These are phyloP conservation scores for Tolypocladium endophyticum DNA, from an alignment of 2,329 filamentous ascomycete species.

Conservation along the genomic window DNA sequence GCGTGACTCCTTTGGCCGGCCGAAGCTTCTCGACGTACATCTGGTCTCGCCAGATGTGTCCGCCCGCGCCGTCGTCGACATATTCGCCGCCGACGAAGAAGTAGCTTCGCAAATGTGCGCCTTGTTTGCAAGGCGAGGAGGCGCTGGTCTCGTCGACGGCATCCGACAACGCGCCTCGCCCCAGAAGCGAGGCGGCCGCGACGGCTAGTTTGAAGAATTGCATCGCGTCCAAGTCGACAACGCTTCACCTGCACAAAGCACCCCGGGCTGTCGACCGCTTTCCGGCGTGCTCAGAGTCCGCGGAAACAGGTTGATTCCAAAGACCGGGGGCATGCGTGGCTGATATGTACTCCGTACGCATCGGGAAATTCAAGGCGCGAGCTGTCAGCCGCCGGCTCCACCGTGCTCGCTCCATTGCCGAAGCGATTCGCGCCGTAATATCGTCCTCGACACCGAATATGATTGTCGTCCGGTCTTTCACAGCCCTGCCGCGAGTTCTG, in stretches of 20 bases:
- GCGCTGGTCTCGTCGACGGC: background rate
- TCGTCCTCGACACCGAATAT: background rate
- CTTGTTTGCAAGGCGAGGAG: background rate
- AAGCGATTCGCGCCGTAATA: background rate
- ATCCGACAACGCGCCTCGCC: background rate
- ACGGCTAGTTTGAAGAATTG: background rate
- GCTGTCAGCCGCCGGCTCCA: background rate
- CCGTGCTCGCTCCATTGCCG: background rate
- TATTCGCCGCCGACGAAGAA: slow-evolving; percentile 28
- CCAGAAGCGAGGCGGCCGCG: background rate
- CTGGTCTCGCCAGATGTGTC: slow-evolving; percentile 27
- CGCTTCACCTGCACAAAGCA: no score
- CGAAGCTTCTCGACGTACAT: slow-evolving; percentile 42
- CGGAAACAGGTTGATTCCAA: background rate
- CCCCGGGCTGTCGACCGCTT: background rate
- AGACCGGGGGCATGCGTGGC: background rate
- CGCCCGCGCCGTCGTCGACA: slow-evolving; percentile 15
- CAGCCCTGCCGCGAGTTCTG: background rate
- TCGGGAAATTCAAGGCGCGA: background rate
- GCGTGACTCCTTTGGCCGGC: slow-evolving; percentile 16
- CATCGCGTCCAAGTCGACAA: no score
- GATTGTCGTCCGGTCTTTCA: background rate
- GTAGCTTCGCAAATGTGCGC: slow-evolving; percentile 10
- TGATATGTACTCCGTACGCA: no score
- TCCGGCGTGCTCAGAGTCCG: background rate